A percentile compares a stretch with the other conserved stretches of the same genome.
Evolutionary conservation across 2,329 filamentous ascomycete species (phyloP).

Genomic region (Fusarium buharicum): DNA sequence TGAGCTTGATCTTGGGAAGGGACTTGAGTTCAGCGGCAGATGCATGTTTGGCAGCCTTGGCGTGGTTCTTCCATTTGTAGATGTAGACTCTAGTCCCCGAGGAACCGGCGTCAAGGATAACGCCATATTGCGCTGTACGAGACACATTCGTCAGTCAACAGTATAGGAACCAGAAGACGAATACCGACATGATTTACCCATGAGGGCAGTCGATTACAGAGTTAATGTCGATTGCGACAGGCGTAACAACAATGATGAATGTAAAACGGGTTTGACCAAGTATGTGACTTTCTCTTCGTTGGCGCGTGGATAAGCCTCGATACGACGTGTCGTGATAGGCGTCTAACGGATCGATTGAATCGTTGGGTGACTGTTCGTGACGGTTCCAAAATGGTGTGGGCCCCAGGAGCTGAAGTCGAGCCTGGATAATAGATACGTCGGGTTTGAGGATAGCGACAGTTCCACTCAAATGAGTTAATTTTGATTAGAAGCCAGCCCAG

Average conservation of each 20-base stretch:
- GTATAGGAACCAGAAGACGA: constrained; percentile 1
- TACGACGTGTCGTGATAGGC: background rate
- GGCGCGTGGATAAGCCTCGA: background rate
- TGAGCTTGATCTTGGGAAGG: constrained; percentile 83
- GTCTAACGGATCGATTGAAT: constrained; percentile 6
- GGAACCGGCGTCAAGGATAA: constrained; percentile 97
- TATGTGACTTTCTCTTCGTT: constrained; percentile 1
- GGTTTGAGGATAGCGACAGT: constrained; percentile 12
- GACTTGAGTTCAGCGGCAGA: constrained; percentile 61
- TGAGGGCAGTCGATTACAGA: constrained; percentile 33
- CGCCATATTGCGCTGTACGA: constrained; percentile 76
- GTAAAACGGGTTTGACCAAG: constrained; percentile 1
- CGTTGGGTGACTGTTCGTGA: constrained; percentile 13
- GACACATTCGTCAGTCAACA: constrained; percentile 30
- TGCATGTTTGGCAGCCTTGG: constrained; percentile 67
- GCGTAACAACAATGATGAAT: background rate
- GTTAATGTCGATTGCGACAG: constrained; percentile 7
- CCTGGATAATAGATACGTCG: constrained; percentile 11
- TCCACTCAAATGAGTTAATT: background rate
- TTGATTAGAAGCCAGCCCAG: constrained; percentile 11
- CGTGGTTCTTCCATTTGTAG: constrained; percentile 89
- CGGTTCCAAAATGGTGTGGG: constrained; percentile 9
- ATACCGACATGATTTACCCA: constrained; percentile 54
- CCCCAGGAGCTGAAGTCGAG: constrained; percentile 19
- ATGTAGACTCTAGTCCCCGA: constrained; percentile 95